Base-by-base conservation (phyloP, 2,329 filamentous ascomycete species). In the Fusarium equiseti region DNA sequence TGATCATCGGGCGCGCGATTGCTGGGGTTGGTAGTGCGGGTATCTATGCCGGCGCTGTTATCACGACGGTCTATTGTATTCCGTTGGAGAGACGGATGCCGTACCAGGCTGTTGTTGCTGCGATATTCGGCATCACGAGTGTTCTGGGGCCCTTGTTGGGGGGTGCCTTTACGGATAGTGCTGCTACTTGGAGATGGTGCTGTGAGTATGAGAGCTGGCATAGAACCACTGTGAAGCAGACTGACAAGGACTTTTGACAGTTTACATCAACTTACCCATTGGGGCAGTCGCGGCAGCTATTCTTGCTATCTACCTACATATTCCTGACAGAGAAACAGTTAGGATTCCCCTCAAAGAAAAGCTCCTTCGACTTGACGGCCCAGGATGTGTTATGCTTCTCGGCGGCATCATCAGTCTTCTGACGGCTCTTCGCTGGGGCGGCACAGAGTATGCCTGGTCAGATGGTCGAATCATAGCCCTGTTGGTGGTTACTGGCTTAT, bases 1-100 rank as follows among this genome's bases (percentile, higher is more conserved):
- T 74, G 0, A 73, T 74, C 11, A 45, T 67, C 4, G 77, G 66
- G 18, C 76, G 85, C 71, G 81, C 83, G 7, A 82, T 86, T 32
- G 80, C 83, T 67, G 85, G 42, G 42, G 35, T 38, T 38, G 35
- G 35, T 7, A 38, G 35, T 38, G 35, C 35, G 16, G 18, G 35
- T 3, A 38, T 38, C 11, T 38, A 38, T n/a, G 35, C 35, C 1
- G 35, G 35, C 11, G 5, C 35, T 38, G 35, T 38, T 4, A 38
- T 38, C 18, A 38, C 35, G 18, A 38, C 35, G 5, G 9, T 38
- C 0, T 38, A n/a, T n/a, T 38, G 35, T n/a, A n/a, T 38, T 4
- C 35, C 35, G 0, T 11, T 38, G 35, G 35, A 38, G 35, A n/a
- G 3, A 11, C 35, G 35, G 2, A 38, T 38, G 35, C 35, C 35